These are phyloP conservation scores for Penicillium chermesinum DNA, from an alignment of 495 filamentous ascomycete genomes.

Conservation along the genomic window DNA sequence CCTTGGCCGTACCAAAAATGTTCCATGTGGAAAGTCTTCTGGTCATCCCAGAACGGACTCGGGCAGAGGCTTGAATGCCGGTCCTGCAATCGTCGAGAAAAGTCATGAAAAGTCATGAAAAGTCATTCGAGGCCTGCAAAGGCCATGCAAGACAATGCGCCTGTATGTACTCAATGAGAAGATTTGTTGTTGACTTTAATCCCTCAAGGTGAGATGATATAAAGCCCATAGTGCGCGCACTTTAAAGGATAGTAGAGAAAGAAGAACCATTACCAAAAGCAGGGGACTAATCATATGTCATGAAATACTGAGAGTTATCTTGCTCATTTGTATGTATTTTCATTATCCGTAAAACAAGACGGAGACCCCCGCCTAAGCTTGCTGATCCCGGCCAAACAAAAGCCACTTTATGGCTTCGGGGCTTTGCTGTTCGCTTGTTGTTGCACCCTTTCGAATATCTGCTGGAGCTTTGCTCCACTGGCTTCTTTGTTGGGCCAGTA, in stretches of 20 bases:
- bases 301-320: background rate
- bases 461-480: slow-evolving; percentile 38
- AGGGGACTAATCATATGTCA: slow-evolving; percentile 4
- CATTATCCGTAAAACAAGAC: background rate
- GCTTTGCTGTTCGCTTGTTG: slow-evolving; percentile 26
- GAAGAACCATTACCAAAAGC: background rate
- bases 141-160: slow-evolving; percentile 26
- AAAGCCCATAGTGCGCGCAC: too few relatives aligned
- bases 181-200: slow-evolving; percentile 8
- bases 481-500: slow-evolving; percentile 50
- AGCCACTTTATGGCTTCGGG: slow-evolving; percentile 28
- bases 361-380: background rate
- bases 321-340: background rate
- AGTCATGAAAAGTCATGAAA: too few relatives aligned
- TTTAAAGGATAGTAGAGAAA: too few relatives aligned
- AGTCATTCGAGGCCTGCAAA: slow-evolving; percentile 24
- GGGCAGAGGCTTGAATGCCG: too few relatives aligned
- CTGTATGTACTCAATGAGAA: slow-evolving; percentile 23
- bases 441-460: slow-evolving; percentile 46
- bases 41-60: too few relatives aligned
- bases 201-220: slow-evolving; percentile 4
- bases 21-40: too few relatives aligned
- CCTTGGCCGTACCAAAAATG: too few relatives aligned
- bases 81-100: too few relatives aligned
- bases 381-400: background rate